phyloP scores from a whole-genome alignment of 768 basidiomycete genomes.

The Mycena capillaripes region DNA sequence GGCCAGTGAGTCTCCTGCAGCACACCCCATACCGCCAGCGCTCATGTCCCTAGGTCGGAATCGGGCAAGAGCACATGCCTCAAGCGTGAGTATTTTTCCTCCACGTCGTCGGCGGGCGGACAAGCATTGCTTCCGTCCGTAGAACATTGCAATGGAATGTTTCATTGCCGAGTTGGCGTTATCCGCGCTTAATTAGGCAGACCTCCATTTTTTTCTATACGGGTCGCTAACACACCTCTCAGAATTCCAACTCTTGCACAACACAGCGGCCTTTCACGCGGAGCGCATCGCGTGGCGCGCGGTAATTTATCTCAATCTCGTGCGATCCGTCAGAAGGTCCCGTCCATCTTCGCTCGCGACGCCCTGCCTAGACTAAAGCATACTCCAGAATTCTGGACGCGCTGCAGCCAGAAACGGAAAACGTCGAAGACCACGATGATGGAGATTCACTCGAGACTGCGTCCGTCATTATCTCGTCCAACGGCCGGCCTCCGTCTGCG shows the following conservation, averaged over 20 bases:
- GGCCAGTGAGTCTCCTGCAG: conserved; percentile 64
- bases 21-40: background rate
- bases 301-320: conserved; percentile 90
- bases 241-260: conserved; percentile 90
- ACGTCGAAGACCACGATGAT: conserved; percentile 71
- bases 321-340: conserved; percentile 83
- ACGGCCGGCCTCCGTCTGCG: conserved; percentile 65
- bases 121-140: conserved; percentile 34
- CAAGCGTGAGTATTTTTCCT: conserved; percentile 75
- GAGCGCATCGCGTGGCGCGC: conserved; percentile 90
- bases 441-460: conserved; percentile 65
- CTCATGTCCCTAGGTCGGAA: conserved; percentile 64
- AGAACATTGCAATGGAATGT: conserved; percentile 36
- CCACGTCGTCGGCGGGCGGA: conserved; percentile 12
- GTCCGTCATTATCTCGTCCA: conserved; percentile 64
- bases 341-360: conserved; percentile 37
- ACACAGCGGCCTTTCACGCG: conserved; percentile 80
- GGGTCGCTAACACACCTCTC: conserved; percentile 34
- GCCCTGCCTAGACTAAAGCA: conserved; percentile 37
- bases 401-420: conserved; percentile 74
- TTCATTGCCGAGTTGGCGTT: conserved; percentile 26
- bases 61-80: conserved; percentile 91
- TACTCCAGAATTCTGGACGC: conserved; percentile 78
- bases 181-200: conserved; percentile 32
- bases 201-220: background rate